These are phyloP conservation scores for Phytopythium cucurbitacearum DNA, from an alignment of 352 stramenopile species.

Conservation along the genomic window DNA sequence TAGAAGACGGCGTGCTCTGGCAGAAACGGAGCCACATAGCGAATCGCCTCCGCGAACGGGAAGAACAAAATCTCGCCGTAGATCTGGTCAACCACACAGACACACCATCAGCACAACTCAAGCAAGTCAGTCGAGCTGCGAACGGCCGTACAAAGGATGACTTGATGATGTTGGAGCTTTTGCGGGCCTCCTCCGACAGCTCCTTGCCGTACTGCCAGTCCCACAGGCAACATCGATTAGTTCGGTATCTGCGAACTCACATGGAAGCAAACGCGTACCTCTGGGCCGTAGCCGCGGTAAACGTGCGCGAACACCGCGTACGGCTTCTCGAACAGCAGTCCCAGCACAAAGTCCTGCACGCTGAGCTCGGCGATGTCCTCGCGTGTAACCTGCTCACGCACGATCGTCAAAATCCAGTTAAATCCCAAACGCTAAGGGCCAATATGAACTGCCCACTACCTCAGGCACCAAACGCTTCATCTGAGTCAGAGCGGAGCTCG, in stretches of 20 bases:
- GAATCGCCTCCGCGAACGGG: slow-evolving; percentile 72
- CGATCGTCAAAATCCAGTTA: not conserved
- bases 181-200: slow-evolving; percentile 69
- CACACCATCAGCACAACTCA: not conserved
- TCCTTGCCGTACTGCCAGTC: slow-evolving; percentile 72
- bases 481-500: slow-evolving; percentile 41
- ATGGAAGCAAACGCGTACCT: slow-evolving; percentile 21
- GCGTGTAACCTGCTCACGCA: slow-evolving; percentile 33
- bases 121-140: not conserved
- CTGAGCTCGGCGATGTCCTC: slow-evolving; percentile 73
- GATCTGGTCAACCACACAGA: slow-evolving; percentile 28
- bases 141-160: slow-evolving; percentile 55
- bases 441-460: slow-evolving; percentile 21
- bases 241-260: not conserved
- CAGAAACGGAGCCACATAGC: slow-evolving; percentile 52
- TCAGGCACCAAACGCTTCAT: slow-evolving; percentile 63
- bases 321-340: slow-evolving; percentile 75
- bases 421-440: not conserved
- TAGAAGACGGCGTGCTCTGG: slow-evolving; percentile 78
- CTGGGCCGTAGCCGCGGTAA: slow-evolving; percentile 57
- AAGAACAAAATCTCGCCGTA: slow-evolving; percentile 87
- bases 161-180: slow-evolving; percentile 77
- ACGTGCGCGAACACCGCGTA: slow-evolving; percentile 55
- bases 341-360: slow-evolving; percentile 76
- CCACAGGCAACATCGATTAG: not conserved